Percentiles rank a stretch among this genome's conserved stretches.
phyloP scores from a whole-genome alignment of 2,329 filamentous ascomycete genomes.

The Aspergillus proliferans region DNA sequence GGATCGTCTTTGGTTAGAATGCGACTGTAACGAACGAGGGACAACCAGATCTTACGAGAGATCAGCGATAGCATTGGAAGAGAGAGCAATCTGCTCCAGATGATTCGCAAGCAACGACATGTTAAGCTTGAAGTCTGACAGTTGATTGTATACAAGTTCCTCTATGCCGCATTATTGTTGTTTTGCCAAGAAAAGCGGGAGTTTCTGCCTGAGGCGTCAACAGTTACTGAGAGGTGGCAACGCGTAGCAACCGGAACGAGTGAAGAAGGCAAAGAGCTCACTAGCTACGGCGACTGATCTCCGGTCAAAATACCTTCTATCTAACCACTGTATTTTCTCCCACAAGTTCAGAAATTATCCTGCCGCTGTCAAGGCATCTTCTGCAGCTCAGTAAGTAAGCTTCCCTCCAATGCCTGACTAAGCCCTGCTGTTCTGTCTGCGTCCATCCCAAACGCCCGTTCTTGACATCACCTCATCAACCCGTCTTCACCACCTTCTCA shows the following conservation, averaged over 20 bases:
- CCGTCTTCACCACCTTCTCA: constrained; percentile 17
- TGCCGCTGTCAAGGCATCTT: too few relatives aligned
- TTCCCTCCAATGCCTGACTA: constrained; percentile 24
- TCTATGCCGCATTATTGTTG: neutral
- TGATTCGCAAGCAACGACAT: constrained; percentile 68
- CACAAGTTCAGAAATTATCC: neutral
- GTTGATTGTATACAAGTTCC: neutral
- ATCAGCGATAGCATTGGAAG: constrained; percentile 68
- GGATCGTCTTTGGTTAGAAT: constrained; percentile 3
- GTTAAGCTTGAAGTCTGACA: neutral
- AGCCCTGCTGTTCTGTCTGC: constrained; percentile 28
- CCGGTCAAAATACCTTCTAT: too few relatives aligned
- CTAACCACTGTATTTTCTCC: neutral
- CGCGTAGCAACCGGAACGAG: constrained; percentile 2
- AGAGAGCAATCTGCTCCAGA: constrained; percentile 69
- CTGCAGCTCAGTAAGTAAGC: constrained; percentile 16
- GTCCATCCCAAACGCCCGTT: constrained; percentile 21
- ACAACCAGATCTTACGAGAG: constrained; percentile 54
- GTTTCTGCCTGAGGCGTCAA: neutral
- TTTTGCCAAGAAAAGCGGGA: neutral
- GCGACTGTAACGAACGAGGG: neutral
- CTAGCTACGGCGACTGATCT: too few relatives aligned
- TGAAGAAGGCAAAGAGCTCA: neutral
- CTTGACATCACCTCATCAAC: constrained; percentile 33
- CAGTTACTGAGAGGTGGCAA: neutral